Conservation (phyloP, 2,329 filamentous ascomycete species). For the Cadophora luteo-olivacea region DNA sequence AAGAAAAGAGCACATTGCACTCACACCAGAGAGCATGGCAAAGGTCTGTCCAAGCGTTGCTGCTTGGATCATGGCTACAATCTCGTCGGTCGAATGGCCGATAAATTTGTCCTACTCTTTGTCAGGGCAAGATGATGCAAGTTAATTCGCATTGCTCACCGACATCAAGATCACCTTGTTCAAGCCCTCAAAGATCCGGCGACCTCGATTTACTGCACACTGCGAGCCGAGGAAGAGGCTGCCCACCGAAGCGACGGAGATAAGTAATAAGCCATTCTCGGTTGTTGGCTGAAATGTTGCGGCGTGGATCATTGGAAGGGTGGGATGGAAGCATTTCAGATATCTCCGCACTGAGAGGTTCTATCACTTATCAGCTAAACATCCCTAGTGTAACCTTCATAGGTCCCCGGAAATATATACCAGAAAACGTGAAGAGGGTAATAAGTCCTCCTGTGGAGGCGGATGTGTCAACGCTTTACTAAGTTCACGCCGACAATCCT, state of each 20-base stretch:
- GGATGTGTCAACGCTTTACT: not conserved
- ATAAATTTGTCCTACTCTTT: not conserved
- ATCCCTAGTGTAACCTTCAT: not conserved
- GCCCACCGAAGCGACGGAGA: not conserved
- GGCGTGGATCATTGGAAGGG: not conserved
- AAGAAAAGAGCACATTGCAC: not conserved
- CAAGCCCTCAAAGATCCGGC: not conserved
- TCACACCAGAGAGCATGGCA: not conserved
- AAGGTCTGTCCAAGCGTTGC: not conserved
- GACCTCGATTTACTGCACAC: not conserved
- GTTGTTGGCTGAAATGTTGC: not conserved
- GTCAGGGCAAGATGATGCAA: not conserved
- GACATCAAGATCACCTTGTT: not conserved
- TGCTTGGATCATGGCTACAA: not conserved
- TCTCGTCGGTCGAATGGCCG: not conserved
- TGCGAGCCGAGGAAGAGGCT: not conserved
- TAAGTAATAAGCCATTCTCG: not conserved
- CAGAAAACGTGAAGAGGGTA: not conserved
- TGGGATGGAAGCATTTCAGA: constrained; percentile 1
- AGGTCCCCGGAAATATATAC: not conserved
- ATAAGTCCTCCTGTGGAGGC: not conserved
- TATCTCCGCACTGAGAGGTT: not conserved
- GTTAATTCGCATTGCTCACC: not conserved
- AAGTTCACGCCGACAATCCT: not conserved
- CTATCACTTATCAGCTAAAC: not conserved